Base-by-base conservation (phyloP, 2,329 filamentous ascomycete genomes). In the Scedosporium aurantiacum region DNA sequence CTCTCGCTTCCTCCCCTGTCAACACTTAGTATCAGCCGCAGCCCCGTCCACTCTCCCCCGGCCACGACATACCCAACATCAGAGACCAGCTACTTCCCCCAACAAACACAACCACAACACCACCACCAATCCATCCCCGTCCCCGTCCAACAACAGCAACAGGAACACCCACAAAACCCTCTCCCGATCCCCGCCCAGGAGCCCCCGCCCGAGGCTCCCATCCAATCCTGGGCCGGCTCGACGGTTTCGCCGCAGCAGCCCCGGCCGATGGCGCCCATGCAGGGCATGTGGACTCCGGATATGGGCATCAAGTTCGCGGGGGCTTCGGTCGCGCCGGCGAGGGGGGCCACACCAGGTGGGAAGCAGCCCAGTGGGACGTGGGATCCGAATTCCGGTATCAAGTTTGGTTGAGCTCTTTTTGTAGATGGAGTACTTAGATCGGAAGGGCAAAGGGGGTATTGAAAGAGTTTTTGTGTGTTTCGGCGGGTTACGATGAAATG, bases 301-400 rank as follows among this genome's bases (percentile, higher is more conserved):
- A 86, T 90, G 79, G 89, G 88, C 0, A 94, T 96, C 67, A 86
- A 85, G 62, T 96, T 96, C 72, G 83, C 83, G 1, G 80, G 16
- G 27, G 27, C 55, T 14, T 45, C 58, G 45, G 32, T 8, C n/a
- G 23, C 45, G 28, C 21, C 56, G 28, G 56, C 37, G 56, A 58
- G 56, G 37, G 37, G 56, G 4, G n/a, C 6, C 4, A 28, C 58
- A 16, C 58, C 25, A 12, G 55, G 55, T 2, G 37, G n/a, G 6
- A 28, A 47, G 41, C 57, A 50, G 8, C 18, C 28, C 8, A n/a
- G 18, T 4, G 60, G 60, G 23, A 61, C 60, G 23, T 61, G 60
- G 60, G 52, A 61, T 18, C 60, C 60, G n/a, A n/a, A n/a, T 4
- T 40, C 60, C 7, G 60, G 60, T 18, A 61, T 61, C 37, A 61